Base-by-base conservation (phyloP, 768 basidiomycete species). In the Lentinula raphanica region DNA sequence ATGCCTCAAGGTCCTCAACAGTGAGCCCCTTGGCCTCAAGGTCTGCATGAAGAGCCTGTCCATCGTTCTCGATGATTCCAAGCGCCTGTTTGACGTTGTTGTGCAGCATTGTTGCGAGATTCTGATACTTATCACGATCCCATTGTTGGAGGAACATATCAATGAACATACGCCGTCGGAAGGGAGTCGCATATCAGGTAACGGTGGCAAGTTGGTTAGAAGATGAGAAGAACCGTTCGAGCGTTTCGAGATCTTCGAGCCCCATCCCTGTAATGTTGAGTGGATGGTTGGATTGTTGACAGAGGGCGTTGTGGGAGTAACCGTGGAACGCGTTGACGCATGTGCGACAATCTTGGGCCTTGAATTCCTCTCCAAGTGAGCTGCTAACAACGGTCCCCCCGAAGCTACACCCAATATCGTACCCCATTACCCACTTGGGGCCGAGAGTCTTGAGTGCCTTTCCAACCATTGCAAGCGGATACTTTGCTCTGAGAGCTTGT, bases 21-120 rank as follows among this genome's bases (percentile, higher is more conserved):
- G 90, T 32, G 91, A 93, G 68, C 77, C 93, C 45, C 82, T 91
- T n/a, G 88, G 89, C 11, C 90, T 93, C 66, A 92, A 94, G 68
- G 31, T 58, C 44, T n/a, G n/a, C n/a, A n/a, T n/a, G n/a, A n/a
- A 28, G 49, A 12, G 40, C 58, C 13, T 58, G 60, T 11, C 50
- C 46, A 35, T 66, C 58, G 3, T 21, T 49, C 6, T 65, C 31
- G 40, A 74, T 61, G 58, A 68, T 66, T 1, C 63, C 49, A 17
- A 70, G 64, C 1, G 70, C 69, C 49, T 74, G 71, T 3, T 17
- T 11, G 60, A 69, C 70, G 56, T 74, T 74, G 45, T 69, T 63
- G 58, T 60, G 35, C n/a, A 63, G 54, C 63, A 62, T 60, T 9
- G 28, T 60, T 36, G 68, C 70, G 1, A 71, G 60, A 49, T n/a